Conservation (phyloP, 1,284 basidiomycete species). For the Heterobasidion annosum region DNA sequence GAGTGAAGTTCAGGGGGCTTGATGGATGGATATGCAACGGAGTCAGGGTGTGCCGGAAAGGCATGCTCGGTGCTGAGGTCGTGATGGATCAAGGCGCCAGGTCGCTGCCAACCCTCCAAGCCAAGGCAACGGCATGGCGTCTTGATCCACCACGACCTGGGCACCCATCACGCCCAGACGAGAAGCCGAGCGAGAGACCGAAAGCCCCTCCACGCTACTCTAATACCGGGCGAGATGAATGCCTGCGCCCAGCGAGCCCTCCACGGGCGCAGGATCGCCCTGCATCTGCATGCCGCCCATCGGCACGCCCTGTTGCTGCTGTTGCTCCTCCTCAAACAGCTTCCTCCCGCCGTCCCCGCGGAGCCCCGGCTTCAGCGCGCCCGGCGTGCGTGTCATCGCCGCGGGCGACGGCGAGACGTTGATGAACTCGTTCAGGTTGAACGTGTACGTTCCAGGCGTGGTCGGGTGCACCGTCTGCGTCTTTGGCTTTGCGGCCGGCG, state of each 20-base stretch:
- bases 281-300: constrained; percentile 4
- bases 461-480: constrained; percentile 22
- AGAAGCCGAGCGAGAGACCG: neutral
- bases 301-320: constrained; percentile 1
- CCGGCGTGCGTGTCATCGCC: constrained; percentile 5
- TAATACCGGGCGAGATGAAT: constrained; percentile 11
- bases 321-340: constrained; percentile 62
- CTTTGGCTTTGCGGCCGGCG: constrained; percentile 6
- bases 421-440: constrained; percentile 65
- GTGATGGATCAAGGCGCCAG: too few species aligned
- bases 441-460: constrained; percentile 32
- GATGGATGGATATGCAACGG: neutral
- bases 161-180: neutral
- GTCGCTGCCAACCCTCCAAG: too few species aligned
- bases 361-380: constrained; percentile 21
- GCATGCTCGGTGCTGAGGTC: neutral
- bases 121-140: too few species aligned
- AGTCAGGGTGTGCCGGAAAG: constrained; percentile 2
- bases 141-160: neutral
- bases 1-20: too few species aligned
- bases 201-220: neutral
- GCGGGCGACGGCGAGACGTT: constrained; percentile 62
- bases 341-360: constrained; percentile 57
- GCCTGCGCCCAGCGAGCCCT: constrained; percentile 8
- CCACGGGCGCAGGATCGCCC: constrained; percentile 4